Conservation (phyloP, 805 yeast species). For the Hanseniaspora thailandica region DNA sequence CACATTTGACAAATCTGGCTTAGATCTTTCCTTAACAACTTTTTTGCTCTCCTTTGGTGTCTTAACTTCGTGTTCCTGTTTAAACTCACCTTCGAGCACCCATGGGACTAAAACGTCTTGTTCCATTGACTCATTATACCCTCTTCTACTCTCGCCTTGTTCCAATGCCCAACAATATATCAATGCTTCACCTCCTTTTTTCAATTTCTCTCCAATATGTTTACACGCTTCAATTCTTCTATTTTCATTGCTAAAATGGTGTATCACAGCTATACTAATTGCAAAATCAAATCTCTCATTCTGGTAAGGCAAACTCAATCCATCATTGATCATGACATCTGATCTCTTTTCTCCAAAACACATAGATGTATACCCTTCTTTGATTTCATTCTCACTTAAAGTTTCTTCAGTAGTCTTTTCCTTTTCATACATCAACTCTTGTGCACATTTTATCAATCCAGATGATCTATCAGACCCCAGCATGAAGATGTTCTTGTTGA, state of each 20-base stretch:
- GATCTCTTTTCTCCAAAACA: slow-evolving; percentile 18
- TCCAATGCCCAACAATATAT: slow-evolving; percentile 96
- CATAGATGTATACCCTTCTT: slow-evolving; percentile 4
- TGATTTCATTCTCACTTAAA: slow-evolving; percentile 15
- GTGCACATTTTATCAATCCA: slow-evolving; percentile 57
- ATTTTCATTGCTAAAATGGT: slow-evolving; percentile 79
- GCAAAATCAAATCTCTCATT: slow-evolving; percentile 57
- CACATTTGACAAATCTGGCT: slow-evolving; percentile 23
- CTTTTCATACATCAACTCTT: slow-evolving; percentile 25
- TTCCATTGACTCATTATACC: slow-evolving; percentile 81
- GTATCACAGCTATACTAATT: slow-evolving; percentile 88
- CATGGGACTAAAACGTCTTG: slow-evolving; percentile 94
- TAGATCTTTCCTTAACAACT: slow-evolving; percentile 17
- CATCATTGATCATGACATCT: slow-evolving; percentile 73
- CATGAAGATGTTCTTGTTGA: slow-evolving; percentile 56
- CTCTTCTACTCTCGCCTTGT: slow-evolving; percentile 76
- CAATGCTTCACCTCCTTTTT: slow-evolving; percentile 53
- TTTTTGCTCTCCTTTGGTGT: slow-evolving; percentile 24
- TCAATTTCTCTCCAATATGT: slow-evolving; percentile 53
- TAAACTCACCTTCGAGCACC: slow-evolving; percentile 53
- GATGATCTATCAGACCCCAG: slow-evolving; percentile 66
- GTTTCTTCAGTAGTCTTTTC: slow-evolving; percentile 3
- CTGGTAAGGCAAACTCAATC: slow-evolving; percentile 50
- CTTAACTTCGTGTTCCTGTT: slow-evolving; percentile 25
- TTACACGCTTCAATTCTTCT: slow-evolving; percentile 66